Evolutionary conservation across 176 grass and related monocot genomes (phyloP).

Genomic region (Oryza rufipogon): DNA sequence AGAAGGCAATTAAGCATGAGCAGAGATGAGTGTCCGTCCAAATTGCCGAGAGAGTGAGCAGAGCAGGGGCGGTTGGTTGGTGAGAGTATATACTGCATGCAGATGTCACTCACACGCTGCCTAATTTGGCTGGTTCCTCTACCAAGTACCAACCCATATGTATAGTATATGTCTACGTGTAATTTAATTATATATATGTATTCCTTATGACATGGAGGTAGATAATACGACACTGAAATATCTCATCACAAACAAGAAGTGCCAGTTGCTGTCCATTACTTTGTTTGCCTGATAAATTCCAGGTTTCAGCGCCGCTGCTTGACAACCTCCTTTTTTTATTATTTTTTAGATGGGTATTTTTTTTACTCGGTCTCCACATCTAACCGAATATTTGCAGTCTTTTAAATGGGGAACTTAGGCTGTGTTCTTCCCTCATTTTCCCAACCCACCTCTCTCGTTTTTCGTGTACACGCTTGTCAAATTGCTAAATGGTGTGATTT

Average conservation of each 20-base stretch:
- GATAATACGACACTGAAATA: not conserved
- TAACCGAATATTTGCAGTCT: no score
- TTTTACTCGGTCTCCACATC: no score
- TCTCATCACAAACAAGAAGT: not conserved
- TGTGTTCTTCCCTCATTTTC: no score
- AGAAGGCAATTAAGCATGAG: not conserved
- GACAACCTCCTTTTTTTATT: not conserved
- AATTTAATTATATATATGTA: not conserved
- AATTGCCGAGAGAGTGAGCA: not conserved
- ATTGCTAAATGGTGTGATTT: no score
- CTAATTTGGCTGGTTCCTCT: not conserved
- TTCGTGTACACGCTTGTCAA: no score
- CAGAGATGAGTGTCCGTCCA: not conserved
- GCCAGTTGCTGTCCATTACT: conserved; percentile 8
- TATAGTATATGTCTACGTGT: not conserved
- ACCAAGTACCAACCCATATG: not conserved
- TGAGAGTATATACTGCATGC: not conserved
- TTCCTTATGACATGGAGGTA: not conserved
- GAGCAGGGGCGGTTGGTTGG: not conserved
- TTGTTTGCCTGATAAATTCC: not conserved
- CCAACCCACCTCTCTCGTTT: no score
- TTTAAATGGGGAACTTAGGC: no score
- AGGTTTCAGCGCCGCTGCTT: not conserved
- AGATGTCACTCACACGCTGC: not conserved
- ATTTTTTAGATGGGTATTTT: no score